Percentiles rank a stretch among this genome's conserved stretches.
Conservation (phyloP, 768 basidiomycete genomes). For the Cytidiella melzeri region DNA sequence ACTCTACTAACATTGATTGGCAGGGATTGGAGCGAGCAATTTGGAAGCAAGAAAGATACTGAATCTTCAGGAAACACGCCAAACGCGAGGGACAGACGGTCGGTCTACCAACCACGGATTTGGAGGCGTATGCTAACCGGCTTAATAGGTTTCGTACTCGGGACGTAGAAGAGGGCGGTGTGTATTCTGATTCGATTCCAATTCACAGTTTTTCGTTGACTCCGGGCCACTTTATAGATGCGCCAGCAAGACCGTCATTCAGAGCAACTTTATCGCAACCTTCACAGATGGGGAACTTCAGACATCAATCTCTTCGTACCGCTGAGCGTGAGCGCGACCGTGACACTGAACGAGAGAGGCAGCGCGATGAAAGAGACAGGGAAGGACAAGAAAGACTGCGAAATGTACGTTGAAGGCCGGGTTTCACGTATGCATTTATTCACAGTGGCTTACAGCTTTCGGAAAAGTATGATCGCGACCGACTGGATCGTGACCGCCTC, state of each 20-base stretch:
- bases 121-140: slow-evolving; percentile 11
- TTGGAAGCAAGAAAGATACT: slow-evolving; percentile 59
- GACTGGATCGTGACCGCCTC: slow-evolving; percentile 78
- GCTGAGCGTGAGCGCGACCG: slow-evolving; percentile 44
- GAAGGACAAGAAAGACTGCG: slow-evolving; percentile 76
- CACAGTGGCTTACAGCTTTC: slow-evolving; percentile 50
- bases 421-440: slow-evolving; percentile 3
- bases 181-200: slow-evolving; percentile 9
- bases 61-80: slow-evolving; percentile 47
- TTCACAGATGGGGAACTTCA: slow-evolving; percentile 91
- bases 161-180: slow-evolving; percentile 72
- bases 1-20: slow-evolving; percentile 12
- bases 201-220: neutral
- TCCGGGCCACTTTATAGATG: slow-evolving; percentile 30
- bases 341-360: slow-evolving; percentile 40
- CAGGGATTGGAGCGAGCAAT: slow-evolving; percentile 53
- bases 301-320: slow-evolving; percentile 75
- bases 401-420: slow-evolving; percentile 49
- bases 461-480: slow-evolving; percentile 83
- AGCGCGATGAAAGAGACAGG: slow-evolving; percentile 57
- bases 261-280: slow-evolving; percentile 71
- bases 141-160: slow-evolving; percentile 60
- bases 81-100: slow-evolving; percentile 66
- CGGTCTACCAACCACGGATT: slow-evolving; percentile 14
- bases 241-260: slow-evolving; percentile 58